Evolutionary conservation across 164 flowering plant genomes (phyloP), one percentile per base, ranked within the genome.

Genomic region (Dillenia suffruticosa): DNA sequence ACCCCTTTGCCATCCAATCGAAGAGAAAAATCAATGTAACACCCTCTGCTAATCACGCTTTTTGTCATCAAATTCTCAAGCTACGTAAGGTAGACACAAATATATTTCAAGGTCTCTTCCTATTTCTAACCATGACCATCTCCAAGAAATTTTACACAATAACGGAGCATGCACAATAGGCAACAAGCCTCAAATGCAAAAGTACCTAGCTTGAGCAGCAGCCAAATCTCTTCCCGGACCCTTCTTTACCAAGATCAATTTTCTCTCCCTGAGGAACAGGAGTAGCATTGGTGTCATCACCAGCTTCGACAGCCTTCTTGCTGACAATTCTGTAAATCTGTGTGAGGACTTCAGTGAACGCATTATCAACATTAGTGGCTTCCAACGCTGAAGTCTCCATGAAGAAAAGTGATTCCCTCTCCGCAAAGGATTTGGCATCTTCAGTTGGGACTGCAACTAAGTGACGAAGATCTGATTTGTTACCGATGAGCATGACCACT

Each of bases 361-460:
- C 90, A 59, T 78, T 81, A 13, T 88, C 89, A 48, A 88, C 94
- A 59, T 85, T 88, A n/a, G 87, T 84, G 7, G 94, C 69, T 54
- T 85, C 94, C 26, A 88, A 70, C 0, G 94, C 94, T 3, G 94
- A 88, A 17, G 94, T 88, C 62, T 88, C 94, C 90, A 85, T 85
- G 89, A 87, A 87, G 77, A 70, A 85, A 57, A 85, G 86, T n/a
- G 87, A 81, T 62, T 88, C 94, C 51, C 63, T 78, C 81, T 88
- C 89, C 1, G 90, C 86, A 69, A 85, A 85, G 8, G 89, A 79
- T 45, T 78, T 85, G 46, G 85, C 87, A 56, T 85, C 90, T 59
- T 85, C 90, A 0, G 87, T 83, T 44, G 83, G 71, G 61, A 87
- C 94, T 8, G 94, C 90, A 49, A 82, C 83, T 24, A 85, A 86